Evolutionary conservation across 108 stramenopile genomes (phyloP).

Genomic region (Skeletonema potamos): DNA sequence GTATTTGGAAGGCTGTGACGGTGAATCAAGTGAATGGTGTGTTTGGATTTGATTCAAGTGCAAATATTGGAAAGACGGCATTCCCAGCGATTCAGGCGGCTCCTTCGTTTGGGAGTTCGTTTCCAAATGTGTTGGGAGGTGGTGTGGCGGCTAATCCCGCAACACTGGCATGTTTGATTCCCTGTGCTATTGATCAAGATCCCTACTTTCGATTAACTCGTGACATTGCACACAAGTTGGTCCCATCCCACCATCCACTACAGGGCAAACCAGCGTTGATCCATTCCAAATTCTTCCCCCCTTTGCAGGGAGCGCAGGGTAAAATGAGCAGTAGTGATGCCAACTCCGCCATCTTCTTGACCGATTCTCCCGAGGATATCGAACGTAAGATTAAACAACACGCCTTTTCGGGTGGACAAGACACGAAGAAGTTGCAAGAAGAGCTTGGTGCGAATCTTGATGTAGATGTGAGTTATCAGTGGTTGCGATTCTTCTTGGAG

Average conservation of each 20-base stretch:
- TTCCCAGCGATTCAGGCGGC: slow-evolving; percentile 97
- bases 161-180: slow-evolving; percentile 85
- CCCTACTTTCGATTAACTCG: slow-evolving; percentile 99
- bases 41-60: slow-evolving; percentile 93
- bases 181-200: slow-evolving; percentile 99
- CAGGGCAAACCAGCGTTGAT: slow-evolving; percentile 94
- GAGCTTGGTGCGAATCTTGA: slow-evolving; percentile 95
- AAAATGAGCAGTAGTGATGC: slow-evolving; percentile 92
- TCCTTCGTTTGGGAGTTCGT: slow-evolving; percentile 93
- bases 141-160: slow-evolving; percentile 26
- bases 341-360: slow-evolving; percentile 94
- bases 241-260: slow-evolving; percentile 61
- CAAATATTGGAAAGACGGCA: slow-evolving; percentile 94
- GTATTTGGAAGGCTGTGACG: slow-evolving; percentile 97
- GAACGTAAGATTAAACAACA: slow-evolving; percentile 86
- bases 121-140: slow-evolving; percentile 73
- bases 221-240: slow-evolving; percentile 94
- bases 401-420: slow-evolving; percentile 93
- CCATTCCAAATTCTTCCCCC: slow-evolving; percentile 99
- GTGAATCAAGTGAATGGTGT: slow-evolving; percentile 92
- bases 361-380: slow-evolving; percentile 91
- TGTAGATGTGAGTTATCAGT: slow-evolving; percentile 95
- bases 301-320: slow-evolving; percentile 93
- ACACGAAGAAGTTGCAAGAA: slow-evolving; percentile 92
- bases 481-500: slow-evolving; percentile 97